phyloP scores from a whole-genome alignment of 371 early-diverging fungal species.

The Sporodiniella umbellata region DNA sequence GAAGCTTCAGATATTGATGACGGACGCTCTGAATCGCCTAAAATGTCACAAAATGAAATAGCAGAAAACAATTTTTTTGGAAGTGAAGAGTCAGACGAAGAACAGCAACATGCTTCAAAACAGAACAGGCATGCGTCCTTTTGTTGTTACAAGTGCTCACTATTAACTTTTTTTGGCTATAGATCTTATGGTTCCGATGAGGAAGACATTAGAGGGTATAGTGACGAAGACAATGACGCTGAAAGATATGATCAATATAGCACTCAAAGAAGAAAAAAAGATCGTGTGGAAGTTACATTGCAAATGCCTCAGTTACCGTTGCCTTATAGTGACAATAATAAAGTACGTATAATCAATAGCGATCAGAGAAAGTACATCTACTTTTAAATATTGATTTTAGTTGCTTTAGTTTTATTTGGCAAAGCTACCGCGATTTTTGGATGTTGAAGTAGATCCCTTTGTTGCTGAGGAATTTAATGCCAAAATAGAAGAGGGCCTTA shows the following conservation, averaged over 20 bases:
- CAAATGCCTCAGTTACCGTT: conserved; percentile 38
- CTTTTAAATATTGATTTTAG: neutral
- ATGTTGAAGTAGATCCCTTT: conserved; percentile 68
- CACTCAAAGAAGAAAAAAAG: conserved; percentile 22
- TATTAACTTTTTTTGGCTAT: neutral
- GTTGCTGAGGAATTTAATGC: conserved; percentile 57
- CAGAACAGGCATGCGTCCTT: neutral
- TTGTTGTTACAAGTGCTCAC: neutral
- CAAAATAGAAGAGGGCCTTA: conserved; percentile 38
- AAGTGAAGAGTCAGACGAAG: conserved; percentile 30
- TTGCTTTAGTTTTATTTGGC: conserved; percentile 57
- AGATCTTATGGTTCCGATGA: neutral
- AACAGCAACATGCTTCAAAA: conserved; percentile 24
- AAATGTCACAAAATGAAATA: conserved; percentile 1
- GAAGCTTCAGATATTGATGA: conserved; percentile 47
- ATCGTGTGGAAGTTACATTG: conserved; percentile 32
- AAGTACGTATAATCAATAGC: conserved; percentile 17
- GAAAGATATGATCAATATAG: conserved; percentile 23
- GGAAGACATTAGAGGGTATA: conserved; percentile 40
- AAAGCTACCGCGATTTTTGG: conserved; percentile 72
- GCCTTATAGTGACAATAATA: conserved; percentile 32
- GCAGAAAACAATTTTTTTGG: conserved; percentile 29
- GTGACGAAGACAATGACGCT: conserved; percentile 11
- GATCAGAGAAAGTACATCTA: neutral
- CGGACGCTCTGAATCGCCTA: conserved; percentile 27